These are phyloP conservation scores for Xylaria sp. DNA, from an alignment of 2,329 filamentous ascomycete genomes.

Conservation along the genomic window DNA sequence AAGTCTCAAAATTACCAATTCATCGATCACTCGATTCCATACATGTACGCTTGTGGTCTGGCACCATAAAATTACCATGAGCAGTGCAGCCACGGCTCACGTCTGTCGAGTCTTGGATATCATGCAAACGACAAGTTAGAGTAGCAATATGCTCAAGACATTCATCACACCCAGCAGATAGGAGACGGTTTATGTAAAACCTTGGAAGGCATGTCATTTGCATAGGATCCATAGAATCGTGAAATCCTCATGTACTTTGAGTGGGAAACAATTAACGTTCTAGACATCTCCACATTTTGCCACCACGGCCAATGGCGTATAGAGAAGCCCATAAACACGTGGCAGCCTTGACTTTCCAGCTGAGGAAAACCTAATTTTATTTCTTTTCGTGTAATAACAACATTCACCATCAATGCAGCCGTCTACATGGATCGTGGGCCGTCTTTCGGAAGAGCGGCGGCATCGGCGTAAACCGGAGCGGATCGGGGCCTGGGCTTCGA, in stretches of 20 bases:
- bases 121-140: not conserved
- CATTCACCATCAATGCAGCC: slow-evolving; percentile 39
- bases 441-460: slow-evolving; percentile 27
- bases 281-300: slow-evolving; percentile 39
- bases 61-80: too few species aligned
- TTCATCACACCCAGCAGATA: not conserved
- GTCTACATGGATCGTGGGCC: slow-evolving; percentile 34
- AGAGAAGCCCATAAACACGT: slow-evolving; percentile 27
- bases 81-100: too few species aligned
- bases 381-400: slow-evolving; percentile 45
- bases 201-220: slow-evolving; percentile 29
- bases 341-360: slow-evolving; percentile 41
- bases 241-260: slow-evolving; percentile 33
- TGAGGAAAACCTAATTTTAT: slow-evolving; percentile 45
- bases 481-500: slow-evolving; percentile 13
- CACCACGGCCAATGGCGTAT: slow-evolving; percentile 30
- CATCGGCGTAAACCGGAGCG: slow-evolving; percentile 31
- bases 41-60: too few species aligned
- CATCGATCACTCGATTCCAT: too few species aligned
- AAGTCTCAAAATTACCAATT: too few species aligned
- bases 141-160: not conserved
- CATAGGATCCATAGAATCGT: slow-evolving; percentile 37
- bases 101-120: too few species aligned
- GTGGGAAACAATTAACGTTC: slow-evolving; percentile 44
- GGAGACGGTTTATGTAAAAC: slow-evolving; percentile 7